Percentiles rank a stretch among this genome's conserved stretches.
Evolutionary conservation across 2,329 filamentous ascomycete genomes (phyloP).

Genomic region (Fusarium pininemorale): DNA sequence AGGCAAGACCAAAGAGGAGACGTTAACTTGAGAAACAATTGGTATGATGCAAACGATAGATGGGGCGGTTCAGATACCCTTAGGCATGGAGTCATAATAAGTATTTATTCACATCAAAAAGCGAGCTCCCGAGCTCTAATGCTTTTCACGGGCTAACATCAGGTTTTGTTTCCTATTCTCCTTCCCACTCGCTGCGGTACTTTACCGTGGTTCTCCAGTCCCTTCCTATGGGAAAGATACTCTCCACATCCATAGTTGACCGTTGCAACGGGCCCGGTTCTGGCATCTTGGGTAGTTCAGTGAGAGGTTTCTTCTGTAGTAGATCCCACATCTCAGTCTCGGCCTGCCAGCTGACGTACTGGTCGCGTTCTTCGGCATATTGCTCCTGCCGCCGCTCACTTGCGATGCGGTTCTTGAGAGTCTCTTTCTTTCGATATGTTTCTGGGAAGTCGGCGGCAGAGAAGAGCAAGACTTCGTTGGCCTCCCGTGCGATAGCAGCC

Average conservation of each 20-base stretch:
- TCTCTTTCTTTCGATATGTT: slow-evolving; percentile 47
- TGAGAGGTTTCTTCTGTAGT: slow-evolving; percentile 51
- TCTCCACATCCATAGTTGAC: slow-evolving; percentile 47
- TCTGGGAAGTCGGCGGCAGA: slow-evolving; percentile 53
- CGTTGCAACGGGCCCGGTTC: slow-evolving; percentile 42
- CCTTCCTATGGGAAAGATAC: slow-evolving; percentile 48
- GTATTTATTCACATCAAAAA: not conserved
- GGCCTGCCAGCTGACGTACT: slow-evolving; percentile 50
- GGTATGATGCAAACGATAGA: not conserved
- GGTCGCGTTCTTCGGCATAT: slow-evolving; percentile 55
- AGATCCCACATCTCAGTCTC: slow-evolving; percentile 59
- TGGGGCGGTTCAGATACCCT: slow-evolving; percentile 19
- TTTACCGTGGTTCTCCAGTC: slow-evolving; percentile 52
- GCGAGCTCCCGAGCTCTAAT: not conserved
- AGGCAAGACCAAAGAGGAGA: slow-evolving; percentile 47
- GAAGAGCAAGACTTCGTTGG: slow-evolving; percentile 54
- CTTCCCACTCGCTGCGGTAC: slow-evolving; percentile 57
- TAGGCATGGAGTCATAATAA: slow-evolving; percentile 2
- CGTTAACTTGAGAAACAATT: slow-evolving; percentile 26
- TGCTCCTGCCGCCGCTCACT: slow-evolving; percentile 55
- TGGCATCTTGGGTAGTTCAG: slow-evolving; percentile 45
- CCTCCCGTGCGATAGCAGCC: slow-evolving; percentile 48
- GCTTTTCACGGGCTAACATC: not conserved
- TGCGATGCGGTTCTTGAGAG: slow-evolving; percentile 51
- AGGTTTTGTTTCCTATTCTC: not conserved